Conservation (phyloP, 192 early-diverging fungal genomes). For the Ambispora gerdemannii region DNA sequence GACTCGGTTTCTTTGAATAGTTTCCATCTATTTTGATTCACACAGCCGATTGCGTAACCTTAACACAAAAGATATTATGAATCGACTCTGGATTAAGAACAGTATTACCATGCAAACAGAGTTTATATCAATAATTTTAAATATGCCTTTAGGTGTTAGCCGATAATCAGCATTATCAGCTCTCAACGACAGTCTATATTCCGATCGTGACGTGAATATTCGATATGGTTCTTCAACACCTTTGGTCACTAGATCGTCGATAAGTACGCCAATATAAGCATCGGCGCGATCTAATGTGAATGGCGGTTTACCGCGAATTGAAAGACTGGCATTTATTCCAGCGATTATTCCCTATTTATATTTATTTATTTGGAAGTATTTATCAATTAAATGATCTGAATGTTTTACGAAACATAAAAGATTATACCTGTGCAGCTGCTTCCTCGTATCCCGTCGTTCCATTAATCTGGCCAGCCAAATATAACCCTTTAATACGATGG, state of each 20-base stretch:
- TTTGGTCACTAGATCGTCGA: conserved; percentile 78
- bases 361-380: neutral
- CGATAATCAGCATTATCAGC: conserved; percentile 79
- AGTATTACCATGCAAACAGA: neutral
- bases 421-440: conserved; percentile 63
- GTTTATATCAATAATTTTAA: neutral
- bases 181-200: conserved; percentile 71
- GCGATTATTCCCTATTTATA: conserved; percentile 59
- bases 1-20: conserved; percentile 42
- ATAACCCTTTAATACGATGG: conserved; percentile 70
- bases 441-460: conserved; percentile 87
- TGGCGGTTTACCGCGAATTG: conserved; percentile 48
- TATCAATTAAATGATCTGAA: too few relatives aligned
- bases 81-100: neutral
- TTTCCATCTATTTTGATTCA: conserved; percentile 48
- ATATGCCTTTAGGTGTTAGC: conserved; percentile 61
- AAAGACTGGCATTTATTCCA: conserved; percentile 72
- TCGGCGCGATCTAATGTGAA: conserved; percentile 71
- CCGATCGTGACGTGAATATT: conserved; percentile 79
- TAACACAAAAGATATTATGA: neutral
- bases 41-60: conserved; percentile 53
- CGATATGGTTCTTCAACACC: conserved; percentile 82
- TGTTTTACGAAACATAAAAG: too few relatives aligned
- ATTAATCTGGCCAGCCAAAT: conserved; percentile 82
- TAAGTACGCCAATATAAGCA: conserved; percentile 78